Evolutionary conservation across 805 yeast species (phyloP).

Genomic region (Starmera quercuum): DNA sequence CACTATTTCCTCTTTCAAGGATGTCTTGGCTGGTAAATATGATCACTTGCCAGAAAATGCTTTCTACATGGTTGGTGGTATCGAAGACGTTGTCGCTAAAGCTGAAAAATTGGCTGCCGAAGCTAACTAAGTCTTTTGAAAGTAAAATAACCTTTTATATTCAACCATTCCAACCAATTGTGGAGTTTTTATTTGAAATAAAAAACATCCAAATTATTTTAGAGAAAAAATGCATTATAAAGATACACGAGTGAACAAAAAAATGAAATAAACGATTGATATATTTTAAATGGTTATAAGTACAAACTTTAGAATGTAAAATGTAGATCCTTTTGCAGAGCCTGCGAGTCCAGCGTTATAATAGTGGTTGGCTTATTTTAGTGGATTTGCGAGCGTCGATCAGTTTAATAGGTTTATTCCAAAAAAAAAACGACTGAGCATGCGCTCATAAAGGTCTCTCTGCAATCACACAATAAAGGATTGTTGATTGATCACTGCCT

Average conservation of each 20-base stretch:
- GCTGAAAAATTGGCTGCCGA: conserved; percentile 98
- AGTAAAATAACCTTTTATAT: conserved; percentile 1
- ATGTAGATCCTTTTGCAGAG: no score
- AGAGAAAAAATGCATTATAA: conserved; percentile 1
- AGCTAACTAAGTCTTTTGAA: conserved; percentile 41
- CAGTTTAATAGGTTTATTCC: no score
- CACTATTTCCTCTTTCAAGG: conserved; percentile 91
- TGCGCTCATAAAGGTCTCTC: no score
- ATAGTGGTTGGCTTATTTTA: no score
- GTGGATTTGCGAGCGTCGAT: no score
- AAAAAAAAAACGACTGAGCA: no score
- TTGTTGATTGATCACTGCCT: no score
- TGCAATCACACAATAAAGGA: no score
- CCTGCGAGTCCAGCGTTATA: no score
- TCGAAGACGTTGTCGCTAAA: conserved; percentile 96
- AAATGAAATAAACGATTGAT: conserved; percentile 1
- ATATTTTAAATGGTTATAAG: no score
- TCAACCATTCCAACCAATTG: no score
- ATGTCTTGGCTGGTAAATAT: conserved; percentile 96
- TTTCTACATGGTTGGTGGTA: conserved; percentile 99
- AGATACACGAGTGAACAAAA: conserved; percentile 1
- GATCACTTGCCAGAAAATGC: conserved; percentile 99
- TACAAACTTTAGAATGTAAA: no score
- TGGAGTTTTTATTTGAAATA: not conserved
- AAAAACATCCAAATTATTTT: not conserved